These are phyloP conservation scores for Kwoniella sp. DNA, from an alignment of 768 basidiomycete species.

Conservation along the genomic window DNA sequence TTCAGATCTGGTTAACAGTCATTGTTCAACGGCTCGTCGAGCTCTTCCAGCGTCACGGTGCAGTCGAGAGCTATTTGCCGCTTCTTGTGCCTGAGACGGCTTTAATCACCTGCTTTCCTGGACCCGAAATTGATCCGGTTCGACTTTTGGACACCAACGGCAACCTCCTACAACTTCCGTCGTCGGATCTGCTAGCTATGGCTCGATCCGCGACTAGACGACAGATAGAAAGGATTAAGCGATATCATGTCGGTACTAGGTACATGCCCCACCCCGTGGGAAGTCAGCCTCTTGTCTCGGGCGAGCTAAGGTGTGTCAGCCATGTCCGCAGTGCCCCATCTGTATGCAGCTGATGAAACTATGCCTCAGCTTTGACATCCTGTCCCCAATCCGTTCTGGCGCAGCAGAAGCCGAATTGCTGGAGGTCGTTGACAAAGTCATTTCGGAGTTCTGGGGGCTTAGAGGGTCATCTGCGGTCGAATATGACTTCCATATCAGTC, in stretches of 20 bases:
- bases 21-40: constrained; percentile 74
- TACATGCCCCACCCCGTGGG: constrained; percentile 42
- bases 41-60: constrained; percentile 86
- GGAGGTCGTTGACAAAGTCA: constrained; percentile 51
- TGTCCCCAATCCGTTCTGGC: constrained; percentile 47
- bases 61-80: constrained; percentile 81
- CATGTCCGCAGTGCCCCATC: neutral
- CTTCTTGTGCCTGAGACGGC: constrained; percentile 68
- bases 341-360: neutral
- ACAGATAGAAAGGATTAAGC: constrained; percentile 52
- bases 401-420: constrained; percentile 52
- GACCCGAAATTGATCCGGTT: constrained; percentile 68
- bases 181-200: constrained; percentile 46
- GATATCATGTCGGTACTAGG: constrained; percentile 49
- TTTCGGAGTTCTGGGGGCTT: constrained; percentile 50
- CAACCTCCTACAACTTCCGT: constrained; percentile 47
- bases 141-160: constrained; percentile 69
- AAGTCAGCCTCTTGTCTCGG: constrained; percentile 46
- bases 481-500: constrained; percentile 53
- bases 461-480: constrained; percentile 31
- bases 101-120: constrained; percentile 62
- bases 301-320: constrained; percentile 42
- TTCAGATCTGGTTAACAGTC: constrained; percentile 67
- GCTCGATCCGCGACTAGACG: constrained; percentile 46
- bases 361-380: constrained; percentile 48